A percentile compares a stretch with the other conserved stretches of the same genome.
These are phyloP conservation scores for Leucocoprinus leucothites DNA, from an alignment of 768 basidiomycete species.

Conservation along the genomic window DNA sequence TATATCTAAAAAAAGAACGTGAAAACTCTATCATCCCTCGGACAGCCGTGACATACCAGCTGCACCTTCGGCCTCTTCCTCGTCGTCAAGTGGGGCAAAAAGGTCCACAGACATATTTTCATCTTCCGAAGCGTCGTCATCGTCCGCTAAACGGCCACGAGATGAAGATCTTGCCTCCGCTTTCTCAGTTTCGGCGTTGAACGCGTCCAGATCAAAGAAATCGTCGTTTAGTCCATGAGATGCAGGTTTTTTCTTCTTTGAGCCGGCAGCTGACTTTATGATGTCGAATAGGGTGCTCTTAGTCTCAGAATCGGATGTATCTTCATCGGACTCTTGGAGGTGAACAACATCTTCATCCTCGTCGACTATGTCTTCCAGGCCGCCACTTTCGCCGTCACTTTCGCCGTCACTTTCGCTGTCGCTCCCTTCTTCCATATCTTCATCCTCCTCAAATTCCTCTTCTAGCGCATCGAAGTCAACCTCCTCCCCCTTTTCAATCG, in stretches of 20 bases:
- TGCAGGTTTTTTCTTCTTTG: slow-evolving; percentile 22
- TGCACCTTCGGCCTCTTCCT: slow-evolving; percentile 35
- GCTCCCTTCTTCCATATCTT: slow-evolving; percentile 20
- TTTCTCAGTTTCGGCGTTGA: slow-evolving; percentile 83
- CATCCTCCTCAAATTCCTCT: slow-evolving; percentile 15
- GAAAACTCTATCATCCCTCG: not conserved
- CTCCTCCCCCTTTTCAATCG: slow-evolving; percentile 87
- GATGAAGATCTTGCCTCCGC: slow-evolving; percentile 65
- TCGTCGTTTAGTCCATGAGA: slow-evolving; percentile 69
- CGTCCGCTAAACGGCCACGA: slow-evolving; percentile 58
- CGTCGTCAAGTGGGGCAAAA: slow-evolving; percentile 57
- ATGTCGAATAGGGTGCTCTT: slow-evolving; percentile 25
- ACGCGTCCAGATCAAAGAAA: slow-evolving; percentile 85
- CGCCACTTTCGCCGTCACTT: slow-evolving; percentile 16
- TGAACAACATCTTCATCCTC: slow-evolving; percentile 22
- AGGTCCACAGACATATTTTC: slow-evolving; percentile 58
- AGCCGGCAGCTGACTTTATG: slow-evolving; percentile 22
- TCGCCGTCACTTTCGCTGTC: slow-evolving; percentile 13
- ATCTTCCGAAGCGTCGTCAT: slow-evolving; percentile 33
- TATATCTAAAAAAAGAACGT: slow-evolving; percentile 37
- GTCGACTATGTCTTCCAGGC: slow-evolving; percentile 11
- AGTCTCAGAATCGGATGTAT: slow-evolving; percentile 18
- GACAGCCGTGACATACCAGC: slow-evolving; percentile 32
- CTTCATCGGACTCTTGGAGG: slow-evolving; percentile 36
- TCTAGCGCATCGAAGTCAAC: slow-evolving; percentile 40